phyloP scores from a whole-genome alignment of 1,284 basidiomycete genomes.

The Cutaneotrichosporon dermatis region DNA sequence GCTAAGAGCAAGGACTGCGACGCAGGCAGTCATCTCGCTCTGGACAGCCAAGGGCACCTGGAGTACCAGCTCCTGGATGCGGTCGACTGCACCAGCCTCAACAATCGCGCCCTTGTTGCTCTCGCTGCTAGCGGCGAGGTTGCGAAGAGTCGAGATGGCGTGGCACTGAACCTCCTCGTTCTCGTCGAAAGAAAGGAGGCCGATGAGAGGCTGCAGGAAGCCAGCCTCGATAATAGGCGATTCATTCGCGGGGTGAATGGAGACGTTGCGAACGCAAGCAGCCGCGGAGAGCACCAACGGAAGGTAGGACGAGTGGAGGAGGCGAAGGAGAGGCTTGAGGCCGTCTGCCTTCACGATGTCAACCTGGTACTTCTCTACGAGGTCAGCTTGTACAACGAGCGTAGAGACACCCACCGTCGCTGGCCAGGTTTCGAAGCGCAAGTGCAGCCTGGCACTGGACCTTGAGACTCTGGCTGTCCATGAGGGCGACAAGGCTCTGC shows the following conservation, averaged over 20 bases:
- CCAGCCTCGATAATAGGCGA: conserved; percentile 99
- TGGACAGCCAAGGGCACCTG: conserved; percentile 95
- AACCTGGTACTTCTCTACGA: conserved; percentile 91
- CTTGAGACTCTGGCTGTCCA: conserved; percentile 97
- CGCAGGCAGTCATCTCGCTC: conserved; percentile 99
- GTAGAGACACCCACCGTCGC: conserved; percentile 67
- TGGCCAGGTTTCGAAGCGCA: conserved; percentile 92
- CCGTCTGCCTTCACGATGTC: conserved; percentile 98
- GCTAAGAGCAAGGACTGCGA: conserved; percentile 87
- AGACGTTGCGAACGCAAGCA: conserved; percentile 98
- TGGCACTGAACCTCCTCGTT: conserved; percentile 99
- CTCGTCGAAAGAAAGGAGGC: conserved; percentile 92
- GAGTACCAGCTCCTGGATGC: conserved; percentile 94
- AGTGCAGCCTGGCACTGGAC: conserved; percentile 98
- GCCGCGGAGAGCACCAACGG: conserved; percentile 98
- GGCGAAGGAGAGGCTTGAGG: conserved; percentile 82
- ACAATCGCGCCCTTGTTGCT: conserved; percentile 99
- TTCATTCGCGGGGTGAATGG: conserved; percentile 97
- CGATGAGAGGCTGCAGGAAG: conserved; percentile 93
- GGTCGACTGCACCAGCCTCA: conserved; percentile 95
- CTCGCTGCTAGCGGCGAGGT: conserved; percentile 94
- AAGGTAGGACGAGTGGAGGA: conserved; percentile 94
- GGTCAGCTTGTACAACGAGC: neutral
- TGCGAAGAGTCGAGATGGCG: conserved; percentile 96
- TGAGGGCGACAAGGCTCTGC: conserved; percentile 85